These are phyloP conservation scores for Saprolegnia diclina DNA, from an alignment of 352 stramenopile genomes.

Conservation along the genomic window DNA sequence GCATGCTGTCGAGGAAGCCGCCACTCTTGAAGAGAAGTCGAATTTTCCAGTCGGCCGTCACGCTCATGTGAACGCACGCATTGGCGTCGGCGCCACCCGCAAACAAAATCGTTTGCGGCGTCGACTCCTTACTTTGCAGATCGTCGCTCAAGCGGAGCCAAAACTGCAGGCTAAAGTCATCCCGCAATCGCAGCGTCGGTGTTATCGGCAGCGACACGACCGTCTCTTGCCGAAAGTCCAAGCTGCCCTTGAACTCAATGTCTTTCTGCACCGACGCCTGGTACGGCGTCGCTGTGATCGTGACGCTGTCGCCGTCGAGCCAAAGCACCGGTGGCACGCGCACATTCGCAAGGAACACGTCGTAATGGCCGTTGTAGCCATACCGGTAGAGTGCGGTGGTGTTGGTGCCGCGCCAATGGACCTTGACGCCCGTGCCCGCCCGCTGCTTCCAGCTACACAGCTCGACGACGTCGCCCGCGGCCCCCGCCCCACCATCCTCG, in stretches of 20 bases:
- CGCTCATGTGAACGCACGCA: slow-evolving; percentile 7
- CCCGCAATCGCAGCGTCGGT: slow-evolving; percentile 26
- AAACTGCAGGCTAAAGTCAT: slow-evolving; percentile 50
- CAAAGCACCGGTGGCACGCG: background rate
- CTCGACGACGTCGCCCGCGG: slow-evolving; percentile 45
- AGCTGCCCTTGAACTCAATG: slow-evolving; percentile 36
- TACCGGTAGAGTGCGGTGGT: slow-evolving; percentile 46
- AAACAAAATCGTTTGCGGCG: slow-evolving; percentile 12
- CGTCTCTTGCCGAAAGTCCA: slow-evolving; percentile 22
- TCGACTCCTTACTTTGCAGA: slow-evolving; percentile 11
- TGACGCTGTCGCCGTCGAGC: slow-evolving; percentile 17
- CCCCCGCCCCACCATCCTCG: slow-evolving; percentile 64
- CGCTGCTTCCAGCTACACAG: slow-evolving; percentile 46
- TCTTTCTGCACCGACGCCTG: slow-evolving; percentile 3
- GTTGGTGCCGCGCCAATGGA: slow-evolving; percentile 44
- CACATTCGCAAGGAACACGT: slow-evolving; percentile 33
- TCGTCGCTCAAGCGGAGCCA: slow-evolving; percentile 39
- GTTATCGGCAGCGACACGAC: background rate
- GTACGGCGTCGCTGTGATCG: background rate
- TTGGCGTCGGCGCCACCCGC: background rate
- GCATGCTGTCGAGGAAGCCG: slow-evolving; percentile 20
- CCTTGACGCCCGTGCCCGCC: slow-evolving; percentile 47
- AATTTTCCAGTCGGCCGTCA: background rate
- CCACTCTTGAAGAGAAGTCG: slow-evolving; percentile 7
- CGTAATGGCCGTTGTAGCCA: slow-evolving; percentile 51